phyloP scores from a whole-genome alignment of 129 eudicot species.

The Solidago caesia region DNA sequence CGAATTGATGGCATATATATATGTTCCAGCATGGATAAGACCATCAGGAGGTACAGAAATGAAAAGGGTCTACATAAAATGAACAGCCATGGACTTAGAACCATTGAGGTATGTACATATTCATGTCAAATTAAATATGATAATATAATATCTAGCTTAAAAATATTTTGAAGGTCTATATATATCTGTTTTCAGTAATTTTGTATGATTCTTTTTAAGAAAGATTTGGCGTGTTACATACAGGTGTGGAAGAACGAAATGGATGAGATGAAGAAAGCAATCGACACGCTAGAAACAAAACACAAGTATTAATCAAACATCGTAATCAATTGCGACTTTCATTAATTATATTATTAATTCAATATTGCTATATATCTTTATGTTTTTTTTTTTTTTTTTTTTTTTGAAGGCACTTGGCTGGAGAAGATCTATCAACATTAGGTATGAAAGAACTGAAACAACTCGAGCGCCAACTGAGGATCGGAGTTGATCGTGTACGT shows the following conservation, averaged over 20 bases:
- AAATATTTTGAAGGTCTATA: neutral
- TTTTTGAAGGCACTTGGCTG: conserved; percentile 50
- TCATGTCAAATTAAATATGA: neutral
- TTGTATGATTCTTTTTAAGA: neutral
- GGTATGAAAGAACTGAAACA: conserved; percentile 76
- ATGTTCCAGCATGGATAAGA: conserved; percentile 55
- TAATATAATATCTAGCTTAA: neutral
- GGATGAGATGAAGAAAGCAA: conserved; percentile 64
- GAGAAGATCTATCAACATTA: conserved; percentile 59
- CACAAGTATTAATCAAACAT: conserved; percentile 32
- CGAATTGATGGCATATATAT: neutral
- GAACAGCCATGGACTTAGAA: conserved; percentile 44
- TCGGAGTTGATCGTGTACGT: conserved; percentile 74
- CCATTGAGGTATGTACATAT: conserved; percentile 42
- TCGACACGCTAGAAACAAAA: conserved; percentile 54
- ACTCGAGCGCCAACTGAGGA: conserved; percentile 66
- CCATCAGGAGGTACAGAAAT: conserved; percentile 56
- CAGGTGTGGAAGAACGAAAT: conserved; percentile 72
- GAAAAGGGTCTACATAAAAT: conserved; percentile 55
- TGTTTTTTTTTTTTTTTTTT: neutral
- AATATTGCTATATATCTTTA: no score
- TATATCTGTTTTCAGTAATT: neutral
- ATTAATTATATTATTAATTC: neutral
- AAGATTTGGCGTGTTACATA: neutral
- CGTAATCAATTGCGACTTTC: neutral